phyloP scores from a whole-genome alignment of 2,329 filamentous ascomycete species.

The Alternaria incomplexa region DNA sequence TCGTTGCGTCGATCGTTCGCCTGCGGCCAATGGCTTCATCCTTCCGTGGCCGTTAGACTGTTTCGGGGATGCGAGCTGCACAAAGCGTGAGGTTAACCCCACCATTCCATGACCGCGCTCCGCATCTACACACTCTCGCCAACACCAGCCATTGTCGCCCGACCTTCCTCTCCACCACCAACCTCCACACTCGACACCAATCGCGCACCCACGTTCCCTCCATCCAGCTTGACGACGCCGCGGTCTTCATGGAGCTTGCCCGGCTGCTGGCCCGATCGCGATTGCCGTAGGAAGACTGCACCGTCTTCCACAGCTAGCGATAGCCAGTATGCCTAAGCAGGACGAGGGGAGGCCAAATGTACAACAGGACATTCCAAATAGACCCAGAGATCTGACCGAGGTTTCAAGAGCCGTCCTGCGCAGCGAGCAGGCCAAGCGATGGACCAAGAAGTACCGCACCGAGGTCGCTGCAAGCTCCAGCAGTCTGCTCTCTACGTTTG shows the following conservation, averaged over 20 bases:
- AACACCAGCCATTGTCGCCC: conserved; percentile 37
- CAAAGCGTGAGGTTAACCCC: conserved; percentile 42
- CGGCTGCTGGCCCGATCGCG: conserved; percentile 62
- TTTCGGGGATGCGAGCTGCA: conserved; percentile 27
- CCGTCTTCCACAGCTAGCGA: conserved; percentile 59
- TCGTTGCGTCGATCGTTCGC: conserved; percentile 25
- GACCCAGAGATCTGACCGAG: conserved; percentile 49
- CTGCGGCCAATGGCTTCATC: conserved; percentile 29
- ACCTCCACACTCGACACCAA: conserved; percentile 6
- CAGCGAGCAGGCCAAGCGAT: conserved; percentile 56
- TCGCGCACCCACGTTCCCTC: conserved; percentile 17
- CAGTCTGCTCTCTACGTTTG: conserved; percentile 78
- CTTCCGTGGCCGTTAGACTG: conserved; percentile 20
- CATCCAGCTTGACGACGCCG: conserved; percentile 26
- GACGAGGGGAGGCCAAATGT: conserved; percentile 29
- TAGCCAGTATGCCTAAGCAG: conserved; percentile 53
- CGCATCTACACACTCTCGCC: conserved; percentile 22
- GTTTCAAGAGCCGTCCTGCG: conserved; percentile 44
- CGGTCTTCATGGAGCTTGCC: conserved; percentile 61
- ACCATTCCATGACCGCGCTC: conserved; percentile 43
- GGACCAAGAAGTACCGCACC: conserved; percentile 78
- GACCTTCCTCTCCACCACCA: conserved; percentile 13
- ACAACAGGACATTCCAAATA: conserved; percentile 26
- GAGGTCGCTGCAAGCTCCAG: conserved; percentile 79
- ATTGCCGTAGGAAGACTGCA: conserved; percentile 65